A percentile compares a stretch with the other conserved stretches of the same genome.
phyloP scores from a whole-genome alignment of 176 grass and related monocot genomes.

The Bonia amplexicaulis region DNA sequence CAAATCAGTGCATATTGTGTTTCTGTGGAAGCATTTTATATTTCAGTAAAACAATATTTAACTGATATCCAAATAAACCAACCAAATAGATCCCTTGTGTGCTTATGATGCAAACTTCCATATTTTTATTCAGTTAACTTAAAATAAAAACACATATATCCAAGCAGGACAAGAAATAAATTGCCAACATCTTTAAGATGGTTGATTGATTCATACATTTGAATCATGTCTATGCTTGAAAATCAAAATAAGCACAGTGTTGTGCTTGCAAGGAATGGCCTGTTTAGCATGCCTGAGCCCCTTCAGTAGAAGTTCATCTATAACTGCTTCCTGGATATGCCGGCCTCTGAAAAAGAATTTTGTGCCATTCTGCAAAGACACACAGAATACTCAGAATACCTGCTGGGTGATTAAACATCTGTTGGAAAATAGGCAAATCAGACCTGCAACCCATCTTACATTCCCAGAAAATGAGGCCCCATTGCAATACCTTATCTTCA shows the following conservation, averaged over 20 bases:
- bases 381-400: background rate
- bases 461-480: slow-evolving; percentile 71
- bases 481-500: slow-evolving; percentile 75
- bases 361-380: slow-evolving; percentile 44
- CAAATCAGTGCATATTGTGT: background rate
- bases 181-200: background rate
- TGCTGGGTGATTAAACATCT: background rate
- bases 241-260: background rate
- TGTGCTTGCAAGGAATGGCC: slow-evolving; percentile 41
- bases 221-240: background rate
- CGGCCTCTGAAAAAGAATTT: slow-evolving; percentile 70
- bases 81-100: background rate
- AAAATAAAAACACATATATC: background rate
- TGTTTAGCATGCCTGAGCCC: slow-evolving; percentile 70
- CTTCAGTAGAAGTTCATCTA: slow-evolving; percentile 60
- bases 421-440: background rate
- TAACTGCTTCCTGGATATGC: slow-evolving; percentile 75
- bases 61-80: background rate
- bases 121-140: background rate
- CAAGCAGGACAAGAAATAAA: background rate
- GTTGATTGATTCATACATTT: slow-evolving; percentile 2
- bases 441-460: slow-evolving; percentile 49
- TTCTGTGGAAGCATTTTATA: background rate
- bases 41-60: background rate
- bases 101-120: background rate